Percentiles rank a stretch among this genome's conserved stretches.
Evolutionary conservation across 2,329 filamentous ascomycete species (phyloP).

Genomic region (Monilinia laxa): DNA sequence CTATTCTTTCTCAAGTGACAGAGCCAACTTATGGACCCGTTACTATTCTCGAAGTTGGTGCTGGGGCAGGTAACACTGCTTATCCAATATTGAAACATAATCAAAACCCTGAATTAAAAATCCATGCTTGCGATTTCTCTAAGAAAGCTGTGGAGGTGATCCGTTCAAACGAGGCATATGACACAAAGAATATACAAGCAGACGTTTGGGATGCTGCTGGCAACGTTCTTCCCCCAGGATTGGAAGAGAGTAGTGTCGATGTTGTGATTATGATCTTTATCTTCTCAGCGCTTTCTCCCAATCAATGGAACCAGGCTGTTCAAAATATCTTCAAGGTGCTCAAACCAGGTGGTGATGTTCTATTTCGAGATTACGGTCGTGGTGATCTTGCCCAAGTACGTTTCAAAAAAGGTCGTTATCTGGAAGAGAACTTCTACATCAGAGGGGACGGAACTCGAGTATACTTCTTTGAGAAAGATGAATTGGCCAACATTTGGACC

Average conservation of each 20-base stretch:
- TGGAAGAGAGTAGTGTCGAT: constrained; percentile 79
- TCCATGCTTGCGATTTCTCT: constrained; percentile 96
- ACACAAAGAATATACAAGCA: constrained; percentile 70
- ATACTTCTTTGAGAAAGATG: constrained; percentile 91
- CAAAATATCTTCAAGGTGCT: constrained; percentile 77
- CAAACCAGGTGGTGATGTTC: constrained; percentile 88
- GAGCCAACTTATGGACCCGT: constrained; percentile 65
- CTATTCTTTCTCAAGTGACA: constrained; percentile 76
- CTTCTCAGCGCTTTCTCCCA: constrained; percentile 85
- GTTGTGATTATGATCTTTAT: constrained; percentile 95
- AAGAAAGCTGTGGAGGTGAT: constrained; percentile 95
- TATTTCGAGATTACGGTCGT: constrained; percentile 95
- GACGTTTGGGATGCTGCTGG: constrained; percentile 92
- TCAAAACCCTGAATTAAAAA: constrained; percentile 74
- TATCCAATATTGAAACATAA: constrained; percentile 87
- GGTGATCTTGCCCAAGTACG: constrained; percentile 95
- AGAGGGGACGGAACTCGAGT: constrained; percentile 93
- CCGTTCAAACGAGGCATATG: constrained; percentile 74
- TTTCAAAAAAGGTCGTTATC: constrained; percentile 91
- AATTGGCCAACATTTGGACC: constrained; percentile 78
- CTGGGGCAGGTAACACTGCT: constrained; percentile 93
- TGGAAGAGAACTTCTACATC: constrained; percentile 97
- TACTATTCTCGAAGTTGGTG: constrained; percentile 84
- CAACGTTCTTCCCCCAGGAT: constrained; percentile 69
- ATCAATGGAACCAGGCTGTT: constrained; percentile 81